Base-by-base conservation (phyloP, 2,329 filamentous ascomycete species). In the Fulvia fulva region DNA sequence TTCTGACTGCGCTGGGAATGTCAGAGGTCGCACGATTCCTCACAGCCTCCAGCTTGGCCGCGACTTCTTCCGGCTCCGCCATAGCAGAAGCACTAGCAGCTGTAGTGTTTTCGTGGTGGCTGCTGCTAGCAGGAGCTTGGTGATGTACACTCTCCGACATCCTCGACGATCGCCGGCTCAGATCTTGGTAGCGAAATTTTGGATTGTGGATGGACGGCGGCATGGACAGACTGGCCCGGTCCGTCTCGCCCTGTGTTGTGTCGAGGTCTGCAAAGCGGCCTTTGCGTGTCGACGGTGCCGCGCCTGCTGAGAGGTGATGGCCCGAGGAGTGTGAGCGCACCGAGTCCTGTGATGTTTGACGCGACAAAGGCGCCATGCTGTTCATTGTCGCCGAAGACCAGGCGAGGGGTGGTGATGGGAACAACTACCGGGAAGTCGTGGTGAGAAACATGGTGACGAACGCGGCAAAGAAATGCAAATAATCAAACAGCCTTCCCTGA, bases 141-240 rank as follows among this genome's bases (percentile, higher is more conserved):
- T 43, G 43, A 5, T n/a, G 28, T 12, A 28, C 41, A 30, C 37
- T 47, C 8, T 61, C 56, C 16, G 56, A 55, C 28, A 53, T 54
- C 22, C 58, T 58, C 51, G 63, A 63, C 9, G 62, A 58, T 30
- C 60, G 61, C 41, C 62, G 61, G 46, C 53, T 50, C n/a, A 59
- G 53, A 37, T 58, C 60, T 51, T 63, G 64, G 59, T 65, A 63
- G 50, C 59, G 67, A 62, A 51, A 50, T 53, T 63, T 67, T 16
- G 47, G 49, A 19, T 56, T 34, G 54, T 43, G 30, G 54, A 32
- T 47, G 22, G 81, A 79, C 57, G 84, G 80, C 41, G 86, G 84
- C 81, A 88, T 87, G 63, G 83, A 87, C 60, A 87, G 78, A 71
- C 80, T 87, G 57, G 85, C 79, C 68, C 81, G 80, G 58, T 85